Conservation (phyloP, 1,284 basidiomycete species). For the Melanopsichium pennsylvanicum region DNA sequence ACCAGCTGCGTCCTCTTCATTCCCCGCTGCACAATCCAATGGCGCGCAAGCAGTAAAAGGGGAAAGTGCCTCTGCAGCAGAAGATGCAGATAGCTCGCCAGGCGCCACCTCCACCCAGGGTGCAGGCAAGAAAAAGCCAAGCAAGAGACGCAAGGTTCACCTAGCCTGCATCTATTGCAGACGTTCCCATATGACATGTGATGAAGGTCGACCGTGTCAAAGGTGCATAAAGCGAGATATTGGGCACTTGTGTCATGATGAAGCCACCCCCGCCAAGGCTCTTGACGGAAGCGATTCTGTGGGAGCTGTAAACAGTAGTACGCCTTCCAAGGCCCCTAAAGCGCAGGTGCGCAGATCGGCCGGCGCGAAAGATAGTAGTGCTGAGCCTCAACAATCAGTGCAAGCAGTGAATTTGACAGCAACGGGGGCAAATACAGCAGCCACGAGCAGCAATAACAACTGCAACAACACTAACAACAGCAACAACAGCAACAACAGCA, state of each 20-base stretch:
- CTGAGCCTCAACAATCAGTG: no score
- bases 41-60: constrained; percentile 13
- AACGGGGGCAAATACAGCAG: no score
- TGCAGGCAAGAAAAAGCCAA: constrained; percentile 42
- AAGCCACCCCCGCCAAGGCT: constrained; percentile 33
- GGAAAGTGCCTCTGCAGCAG: constrained; percentile 8
- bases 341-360: no score
- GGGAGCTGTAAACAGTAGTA: neutral
- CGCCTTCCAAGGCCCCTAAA: constrained; percentile 22
- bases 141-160: constrained; percentile 59
- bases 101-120: neutral
- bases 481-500: neutral
- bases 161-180: constrained; percentile 89
- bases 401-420: no score
- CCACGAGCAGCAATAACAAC: no score
- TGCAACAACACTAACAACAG: no score
- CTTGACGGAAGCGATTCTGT: constrained; percentile 1
- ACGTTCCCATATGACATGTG: constrained; percentile 77
- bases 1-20: neutral
- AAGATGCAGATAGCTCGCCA: constrained; percentile 14
- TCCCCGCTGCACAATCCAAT: constrained; percentile 2
- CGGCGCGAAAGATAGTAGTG: no score
- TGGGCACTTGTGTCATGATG: constrained; percentile 66
- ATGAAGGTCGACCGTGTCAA: constrained; percentile 66
- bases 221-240: constrained; percentile 68